phyloP scores from a whole-genome alignment of 257 asterid species.

The Verbascum thapsus region DNA sequence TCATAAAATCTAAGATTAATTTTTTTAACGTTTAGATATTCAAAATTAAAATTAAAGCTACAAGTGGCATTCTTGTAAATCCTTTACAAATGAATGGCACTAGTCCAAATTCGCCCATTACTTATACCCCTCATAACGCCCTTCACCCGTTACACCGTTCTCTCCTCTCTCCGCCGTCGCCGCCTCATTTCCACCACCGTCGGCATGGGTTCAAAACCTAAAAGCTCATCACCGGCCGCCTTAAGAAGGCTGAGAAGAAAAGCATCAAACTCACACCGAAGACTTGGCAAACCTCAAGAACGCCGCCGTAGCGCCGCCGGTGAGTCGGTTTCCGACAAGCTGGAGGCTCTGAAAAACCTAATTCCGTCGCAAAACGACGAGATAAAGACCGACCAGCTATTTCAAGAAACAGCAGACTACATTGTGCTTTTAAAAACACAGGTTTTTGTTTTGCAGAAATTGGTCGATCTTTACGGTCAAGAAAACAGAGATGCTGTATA shows the following conservation, averaged over 20 bases:
- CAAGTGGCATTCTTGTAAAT: slow-evolving; percentile 48
- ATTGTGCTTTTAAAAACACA: slow-evolving; percentile 54
- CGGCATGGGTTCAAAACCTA: slow-evolving; percentile 58
- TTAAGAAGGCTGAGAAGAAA: slow-evolving; percentile 43
- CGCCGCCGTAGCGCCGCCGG: slow-evolving; percentile 8
- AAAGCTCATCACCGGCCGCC: slow-evolving; percentile 31
- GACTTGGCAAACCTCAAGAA: slow-evolving; percentile 36
- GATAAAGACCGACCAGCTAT: slow-evolving; percentile 50
- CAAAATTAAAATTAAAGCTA: neutral
- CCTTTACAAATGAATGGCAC: slow-evolving; percentile 28
- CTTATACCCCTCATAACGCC: slow-evolving; percentile 60
- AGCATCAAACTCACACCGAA: slow-evolving; percentile 37
- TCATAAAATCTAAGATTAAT: slow-evolving; percentile 16
- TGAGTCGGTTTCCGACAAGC: slow-evolving; percentile 48
- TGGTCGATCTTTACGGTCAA: slow-evolving; percentile 51
- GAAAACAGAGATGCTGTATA: slow-evolving; percentile 36
- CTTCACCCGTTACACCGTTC: slow-evolving; percentile 32
- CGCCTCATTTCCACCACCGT: slow-evolving; percentile 24
- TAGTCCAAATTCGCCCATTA: slow-evolving; percentile 36
- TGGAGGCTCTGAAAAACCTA: slow-evolving; percentile 60
- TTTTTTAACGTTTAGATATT: neutral
- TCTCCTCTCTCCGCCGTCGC: slow-evolving; percentile 8
- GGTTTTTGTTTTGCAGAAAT: slow-evolving; percentile 60
- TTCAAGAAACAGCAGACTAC: slow-evolving; percentile 64
- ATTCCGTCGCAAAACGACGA: slow-evolving; percentile 42